Base-by-base conservation (phyloP, 352 stramenopile genomes). In the Globisporangium cylindrosporum region DNA sequence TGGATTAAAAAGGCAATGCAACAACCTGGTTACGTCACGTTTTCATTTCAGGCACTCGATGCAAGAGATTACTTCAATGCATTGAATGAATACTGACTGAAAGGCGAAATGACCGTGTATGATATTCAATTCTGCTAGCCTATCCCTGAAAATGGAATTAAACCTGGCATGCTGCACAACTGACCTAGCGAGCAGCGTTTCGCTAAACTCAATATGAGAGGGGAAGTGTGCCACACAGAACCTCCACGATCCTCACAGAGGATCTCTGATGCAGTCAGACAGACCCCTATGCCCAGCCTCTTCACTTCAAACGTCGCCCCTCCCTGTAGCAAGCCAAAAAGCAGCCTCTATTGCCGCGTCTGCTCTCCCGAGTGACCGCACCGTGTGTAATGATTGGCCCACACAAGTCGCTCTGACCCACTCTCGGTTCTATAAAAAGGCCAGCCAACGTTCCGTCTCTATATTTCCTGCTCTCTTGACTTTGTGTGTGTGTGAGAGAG, bases 261-360 rank as follows among this genome's bases (percentile, higher is more conserved):
- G 25, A 59, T 59, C 53, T 36, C 24, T 20, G 27, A 34, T 55
- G 0, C 38, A 46, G 34, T 1, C 46, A 25, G n/a, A 32, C 29
- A 32, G 10, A 36, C 24, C 24, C 14, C 25, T 22, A 38, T 59
- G 53, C 5, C 25, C 53, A 27, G 53, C 53, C 53, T 59, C 53
- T 59, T 38, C 53, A 22, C 53, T 59, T 59, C 53, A 59, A 59
- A 59, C 20, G 25, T 59, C 53, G 53, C 53, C 53, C 25, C 53
- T 12, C 53, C 53, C 25, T 8, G 14, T 10, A 10, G 24, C 10
- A 3, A 6, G 18, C 10, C 0, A 20, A 32, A 12, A 12, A 3
- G 14, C 0, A 1, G 3, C 2, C 12, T 4, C 22, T 9, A 22
- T 4, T 1, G 53, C 12, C 24, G 25, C 5, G 24, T 59, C 53